phyloP scores from a whole-genome alignment of 163 green algal species.

The Chlorella variabilis region DNA sequence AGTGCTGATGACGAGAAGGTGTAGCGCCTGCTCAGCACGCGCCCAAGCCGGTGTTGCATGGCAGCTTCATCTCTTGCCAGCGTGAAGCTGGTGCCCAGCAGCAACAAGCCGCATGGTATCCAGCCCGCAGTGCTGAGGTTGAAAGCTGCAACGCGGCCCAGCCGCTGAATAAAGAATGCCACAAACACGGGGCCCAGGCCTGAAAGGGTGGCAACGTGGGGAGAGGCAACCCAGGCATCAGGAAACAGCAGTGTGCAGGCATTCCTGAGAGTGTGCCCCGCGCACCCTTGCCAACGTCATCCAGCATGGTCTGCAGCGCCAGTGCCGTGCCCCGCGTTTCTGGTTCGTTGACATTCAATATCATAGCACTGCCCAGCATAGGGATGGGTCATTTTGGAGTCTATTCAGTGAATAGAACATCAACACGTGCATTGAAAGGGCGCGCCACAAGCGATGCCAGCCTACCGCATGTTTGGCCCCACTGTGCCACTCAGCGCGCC shows the following conservation, averaged over 20 bases:
- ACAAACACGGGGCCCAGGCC: conserved; percentile 76
- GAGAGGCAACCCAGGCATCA: too few relatives aligned
- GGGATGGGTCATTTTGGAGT: not conserved
- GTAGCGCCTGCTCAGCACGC: not conserved
- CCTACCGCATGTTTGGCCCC: conserved; percentile 49
- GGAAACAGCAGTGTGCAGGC: too few relatives aligned
- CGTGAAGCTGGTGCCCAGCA: conserved; percentile 47
- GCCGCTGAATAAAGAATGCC: conserved; percentile 67
- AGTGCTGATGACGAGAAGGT: not conserved
- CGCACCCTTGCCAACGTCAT: conserved; percentile 84
- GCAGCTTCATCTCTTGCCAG: conserved; percentile 72
- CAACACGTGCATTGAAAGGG: too few relatives aligned
- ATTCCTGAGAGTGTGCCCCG: too few relatives aligned
- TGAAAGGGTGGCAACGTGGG: not conserved
- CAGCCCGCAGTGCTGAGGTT: conserved; percentile 73
- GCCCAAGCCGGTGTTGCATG: conserved; percentile 63
- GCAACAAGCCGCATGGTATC: conserved; percentile 75
- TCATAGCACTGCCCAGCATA: conserved; percentile 72
- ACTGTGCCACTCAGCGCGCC: conserved; percentile 59
- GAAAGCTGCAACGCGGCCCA: conserved; percentile 72
- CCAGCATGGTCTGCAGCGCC: conserved; percentile 80
- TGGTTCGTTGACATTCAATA: conserved; percentile 91
- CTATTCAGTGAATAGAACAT: too few relatives aligned
- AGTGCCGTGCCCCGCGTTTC: conserved; percentile 82
- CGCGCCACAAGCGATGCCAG: not conserved